Conservation (phyloP, 768 basidiomycete genomes). For the Boletellus emodensis region DNA sequence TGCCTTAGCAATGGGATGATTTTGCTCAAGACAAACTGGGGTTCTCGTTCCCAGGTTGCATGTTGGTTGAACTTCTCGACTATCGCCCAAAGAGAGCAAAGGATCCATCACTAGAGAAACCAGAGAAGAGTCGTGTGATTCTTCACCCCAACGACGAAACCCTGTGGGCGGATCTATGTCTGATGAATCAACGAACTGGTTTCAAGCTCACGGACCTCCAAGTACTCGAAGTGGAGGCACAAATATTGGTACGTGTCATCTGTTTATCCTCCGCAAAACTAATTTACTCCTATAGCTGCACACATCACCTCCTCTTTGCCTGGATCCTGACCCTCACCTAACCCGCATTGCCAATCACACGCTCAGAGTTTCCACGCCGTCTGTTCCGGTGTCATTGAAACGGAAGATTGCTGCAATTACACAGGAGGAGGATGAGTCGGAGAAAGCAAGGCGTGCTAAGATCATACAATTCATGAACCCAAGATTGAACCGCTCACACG, state of each 20-base stretch:
- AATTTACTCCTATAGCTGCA: conserved; percentile 49
- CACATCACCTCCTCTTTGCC: conserved; percentile 70
- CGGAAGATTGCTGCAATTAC: conserved; percentile 69
- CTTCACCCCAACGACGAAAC: conserved; percentile 77
- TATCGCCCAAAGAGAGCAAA: conserved; percentile 59
- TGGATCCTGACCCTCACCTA: conserved; percentile 76
- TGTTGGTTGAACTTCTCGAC: conserved; percentile 81
- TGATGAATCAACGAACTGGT: conserved; percentile 56
- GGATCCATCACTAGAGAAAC: conserved; percentile 55
- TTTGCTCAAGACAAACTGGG: background rate
- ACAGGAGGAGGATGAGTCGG: conserved; percentile 72
- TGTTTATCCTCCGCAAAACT: background rate
- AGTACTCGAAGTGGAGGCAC: conserved; percentile 70
- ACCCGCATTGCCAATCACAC: conserved; percentile 73
- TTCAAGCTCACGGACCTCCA: conserved; percentile 67
- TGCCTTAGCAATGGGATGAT: background rate
- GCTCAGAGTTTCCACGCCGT: conserved; percentile 66
- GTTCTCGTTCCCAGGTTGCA: conserved; percentile 52
- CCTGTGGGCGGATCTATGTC: conserved; percentile 74
- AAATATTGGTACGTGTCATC: conserved; percentile 53
- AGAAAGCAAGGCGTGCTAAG: conserved; percentile 67
- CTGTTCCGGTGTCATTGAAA: conserved; percentile 70
- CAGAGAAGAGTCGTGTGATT: conserved; percentile 65
- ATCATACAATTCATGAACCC: conserved; percentile 80
- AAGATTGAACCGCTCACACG: conserved; percentile 40